These are phyloP conservation scores for Fusarium sarcochroum DNA, from an alignment of 2,329 filamentous ascomycete species.

Conservation along the genomic window DNA sequence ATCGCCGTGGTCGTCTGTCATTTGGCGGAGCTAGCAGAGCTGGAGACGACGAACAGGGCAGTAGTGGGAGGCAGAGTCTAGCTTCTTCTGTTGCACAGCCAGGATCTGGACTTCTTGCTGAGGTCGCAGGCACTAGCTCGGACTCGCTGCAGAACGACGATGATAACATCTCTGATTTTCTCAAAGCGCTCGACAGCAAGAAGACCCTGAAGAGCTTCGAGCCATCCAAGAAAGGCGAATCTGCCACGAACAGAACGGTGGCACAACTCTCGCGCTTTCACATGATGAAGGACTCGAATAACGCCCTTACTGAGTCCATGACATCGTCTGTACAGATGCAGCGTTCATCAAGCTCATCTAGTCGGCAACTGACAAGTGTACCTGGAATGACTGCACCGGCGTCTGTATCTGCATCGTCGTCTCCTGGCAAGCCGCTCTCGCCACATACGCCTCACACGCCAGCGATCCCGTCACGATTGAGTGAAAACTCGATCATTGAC, in stretches of 20 bases:
- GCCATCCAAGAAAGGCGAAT: conserved; percentile 74
- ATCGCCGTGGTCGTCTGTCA: conserved; percentile 83
- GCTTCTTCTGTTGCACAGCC: conserved; percentile 79
- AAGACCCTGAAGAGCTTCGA: conserved; percentile 90
- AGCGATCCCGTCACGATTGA: conserved; percentile 92
- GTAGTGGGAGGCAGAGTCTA: conserved; percentile 84
- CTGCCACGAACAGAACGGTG: conserved; percentile 80
- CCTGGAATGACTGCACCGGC: conserved; percentile 79
- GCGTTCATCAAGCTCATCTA: conserved; percentile 82
- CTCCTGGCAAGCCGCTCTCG: conserved; percentile 89
- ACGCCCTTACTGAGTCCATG: conserved; percentile 91
- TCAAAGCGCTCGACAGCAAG: conserved; percentile 88
- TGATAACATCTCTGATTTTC: conserved; percentile 92
- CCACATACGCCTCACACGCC: conserved; percentile 94
- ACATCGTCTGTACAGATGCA: conserved; percentile 90
- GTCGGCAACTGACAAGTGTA: conserved; percentile 70
- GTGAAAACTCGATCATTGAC: conserved; percentile 82
- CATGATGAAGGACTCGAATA: conserved; percentile 89
- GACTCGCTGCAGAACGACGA: conserved; percentile 82
- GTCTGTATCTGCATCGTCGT: conserved; percentile 87
- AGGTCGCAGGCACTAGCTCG: conserved; percentile 75
- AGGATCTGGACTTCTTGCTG: conserved; percentile 84
- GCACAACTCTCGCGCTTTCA: conserved; percentile 89
- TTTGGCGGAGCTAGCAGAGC: conserved; percentile 79
- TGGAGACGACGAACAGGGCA: conserved; percentile 79